These are phyloP conservation scores for Trichoderma afroharzianum DNA, from an alignment of 2,329 filamentous ascomycete genomes.

Conservation along the genomic window DNA sequence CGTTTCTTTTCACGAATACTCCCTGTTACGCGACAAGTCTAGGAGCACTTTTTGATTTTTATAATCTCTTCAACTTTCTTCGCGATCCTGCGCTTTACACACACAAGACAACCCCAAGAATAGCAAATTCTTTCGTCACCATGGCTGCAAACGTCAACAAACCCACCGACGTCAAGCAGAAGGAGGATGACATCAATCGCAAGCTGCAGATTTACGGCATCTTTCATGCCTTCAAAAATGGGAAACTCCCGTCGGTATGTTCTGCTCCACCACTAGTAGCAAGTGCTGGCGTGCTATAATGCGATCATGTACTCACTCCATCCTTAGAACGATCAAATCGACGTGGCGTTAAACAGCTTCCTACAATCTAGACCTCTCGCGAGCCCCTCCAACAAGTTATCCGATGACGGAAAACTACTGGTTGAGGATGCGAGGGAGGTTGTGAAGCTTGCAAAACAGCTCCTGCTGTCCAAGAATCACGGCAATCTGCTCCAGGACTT, in stretches of 20 bases:
- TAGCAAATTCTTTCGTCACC: conserved; percentile 15
- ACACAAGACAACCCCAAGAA: not conserved
- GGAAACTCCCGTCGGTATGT: conserved; percentile 85
- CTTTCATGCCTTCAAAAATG: conserved; percentile 74
- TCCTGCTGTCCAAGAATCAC: conserved; percentile 90
- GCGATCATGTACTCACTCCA: not conserved
- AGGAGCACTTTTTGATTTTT: not conserved
- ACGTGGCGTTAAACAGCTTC: conserved; percentile 88
- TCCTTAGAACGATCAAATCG: conserved; percentile 83
- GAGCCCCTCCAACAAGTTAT: conserved; percentile 72
- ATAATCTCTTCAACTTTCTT: not conserved
- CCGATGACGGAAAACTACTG: conserved; percentile 74
- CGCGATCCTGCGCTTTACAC: not conserved
- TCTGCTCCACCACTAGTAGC: not conserved
- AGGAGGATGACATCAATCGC: conserved; percentile 83
- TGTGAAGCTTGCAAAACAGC: conserved; percentile 76
- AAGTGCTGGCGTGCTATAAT: not conserved
- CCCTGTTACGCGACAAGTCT: not conserved
- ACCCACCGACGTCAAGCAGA: conserved; percentile 68
- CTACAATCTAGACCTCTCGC: conserved; percentile 67
- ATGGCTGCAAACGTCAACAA: conserved; percentile 60
- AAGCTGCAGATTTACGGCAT: conserved; percentile 97
- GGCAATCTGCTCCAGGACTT: conserved; percentile 95
- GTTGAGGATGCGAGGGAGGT: conserved; percentile 75
- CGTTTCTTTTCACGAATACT: not conserved